These are phyloP conservation scores for Penicillium sp. DNA, from an alignment of 2,329 filamentous ascomycete genomes.

Conservation along the genomic window DNA sequence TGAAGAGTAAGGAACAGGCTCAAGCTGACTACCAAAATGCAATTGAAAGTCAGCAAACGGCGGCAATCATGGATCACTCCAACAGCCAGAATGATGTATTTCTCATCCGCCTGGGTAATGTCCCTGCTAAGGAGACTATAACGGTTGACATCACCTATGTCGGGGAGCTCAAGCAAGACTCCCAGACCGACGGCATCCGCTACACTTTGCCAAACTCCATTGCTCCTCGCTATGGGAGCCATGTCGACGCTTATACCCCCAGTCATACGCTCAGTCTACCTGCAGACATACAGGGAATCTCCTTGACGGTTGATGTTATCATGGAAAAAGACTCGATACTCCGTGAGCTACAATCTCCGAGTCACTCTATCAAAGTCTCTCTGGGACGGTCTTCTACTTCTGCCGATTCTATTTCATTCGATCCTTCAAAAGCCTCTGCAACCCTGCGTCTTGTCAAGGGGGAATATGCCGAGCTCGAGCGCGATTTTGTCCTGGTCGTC, in stretches of 20 bases:
- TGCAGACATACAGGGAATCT: slow-evolving; percentile 44
- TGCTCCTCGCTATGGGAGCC: slow-evolving; percentile 64
- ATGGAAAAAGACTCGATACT: slow-evolving; percentile 61
- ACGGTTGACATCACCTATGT: slow-evolving; percentile 66
- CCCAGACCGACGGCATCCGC: slow-evolving; percentile 66
- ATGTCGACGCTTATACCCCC: background rate
- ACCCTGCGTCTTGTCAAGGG: slow-evolving; percentile 54
- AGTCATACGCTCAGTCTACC: background rate
- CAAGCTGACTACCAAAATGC: slow-evolving; percentile 62
- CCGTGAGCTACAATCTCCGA: slow-evolving; percentile 65
- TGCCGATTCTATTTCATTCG: slow-evolving; percentile 47
- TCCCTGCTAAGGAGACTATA: slow-evolving; percentile 60
- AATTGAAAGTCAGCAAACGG: slow-evolving; percentile 59
- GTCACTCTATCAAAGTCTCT: slow-evolving; percentile 66
- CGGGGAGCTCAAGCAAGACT: slow-evolving; percentile 72
- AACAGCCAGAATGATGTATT: slow-evolving; percentile 66
- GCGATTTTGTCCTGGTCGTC: slow-evolving; percentile 69
- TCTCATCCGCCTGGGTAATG: slow-evolving; percentile 67
- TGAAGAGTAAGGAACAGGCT: slow-evolving; percentile 67
- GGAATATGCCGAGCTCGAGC: slow-evolving; percentile 48
- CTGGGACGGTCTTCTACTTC: slow-evolving; percentile 59
- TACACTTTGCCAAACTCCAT: slow-evolving; percentile 70
- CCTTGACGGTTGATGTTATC: slow-evolving; percentile 61
- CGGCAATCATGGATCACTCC: slow-evolving; percentile 67
- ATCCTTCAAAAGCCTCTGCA: slow-evolving; percentile 63